These are phyloP conservation scores for Conoideocrella luteorostrata DNA, from an alignment of 2,329 filamentous ascomycete species.

Conservation along the genomic window DNA sequence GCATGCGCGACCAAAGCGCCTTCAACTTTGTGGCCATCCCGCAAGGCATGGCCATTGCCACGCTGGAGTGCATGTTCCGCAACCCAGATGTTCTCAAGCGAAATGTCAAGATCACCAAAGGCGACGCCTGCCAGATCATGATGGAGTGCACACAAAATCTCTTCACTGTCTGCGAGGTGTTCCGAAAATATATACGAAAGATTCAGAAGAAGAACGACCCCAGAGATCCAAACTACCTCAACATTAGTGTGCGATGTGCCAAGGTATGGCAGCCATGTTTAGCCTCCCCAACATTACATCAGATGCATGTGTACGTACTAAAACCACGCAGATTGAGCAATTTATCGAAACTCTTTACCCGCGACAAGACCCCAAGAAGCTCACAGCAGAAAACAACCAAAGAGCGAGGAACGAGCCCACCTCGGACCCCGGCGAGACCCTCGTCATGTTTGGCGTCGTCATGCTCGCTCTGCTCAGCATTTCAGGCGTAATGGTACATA, in stretches of 20 bases:
- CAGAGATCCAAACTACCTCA: slow-evolving; percentile 82
- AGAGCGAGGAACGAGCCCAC: slow-evolving; percentile 33
- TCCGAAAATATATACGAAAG: slow-evolving; percentile 67
- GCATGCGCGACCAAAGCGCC: slow-evolving; percentile 88
- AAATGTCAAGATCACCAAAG: slow-evolving; percentile 96
- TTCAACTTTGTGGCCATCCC: slow-evolving; percentile 99
- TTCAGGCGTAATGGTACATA: slow-evolving; percentile 71
- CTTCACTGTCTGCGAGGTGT: slow-evolving; percentile 70
- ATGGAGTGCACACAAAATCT: slow-evolving; percentile 88
- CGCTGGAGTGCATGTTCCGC: slow-evolving; percentile 83
- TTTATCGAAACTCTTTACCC: slow-evolving; percentile 95
- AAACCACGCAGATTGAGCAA: slow-evolving; percentile 66
- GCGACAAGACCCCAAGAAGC: slow-evolving; percentile 63
- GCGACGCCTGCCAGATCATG: slow-evolving; percentile 88
- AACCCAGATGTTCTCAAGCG: slow-evolving; percentile 80
- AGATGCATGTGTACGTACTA: neutral
- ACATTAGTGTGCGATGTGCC: slow-evolving; percentile 84
- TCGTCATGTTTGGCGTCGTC: slow-evolving; percentile 61
- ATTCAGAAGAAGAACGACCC: slow-evolving; percentile 95
- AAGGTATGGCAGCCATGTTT: slow-evolving; percentile 48
- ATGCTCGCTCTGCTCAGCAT: slow-evolving; percentile 64
- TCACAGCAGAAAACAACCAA: slow-evolving; percentile 35
- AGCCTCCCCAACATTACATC: neutral
- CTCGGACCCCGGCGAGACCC: slow-evolving; percentile 52
- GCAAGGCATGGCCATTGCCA: slow-evolving; percentile 95